Evolutionary conservation across 2,329 filamentous ascomycete species (phyloP), one percentile per base, ranked within the genome.

Genomic region (Dryadomyces quercivorus): DNA sequence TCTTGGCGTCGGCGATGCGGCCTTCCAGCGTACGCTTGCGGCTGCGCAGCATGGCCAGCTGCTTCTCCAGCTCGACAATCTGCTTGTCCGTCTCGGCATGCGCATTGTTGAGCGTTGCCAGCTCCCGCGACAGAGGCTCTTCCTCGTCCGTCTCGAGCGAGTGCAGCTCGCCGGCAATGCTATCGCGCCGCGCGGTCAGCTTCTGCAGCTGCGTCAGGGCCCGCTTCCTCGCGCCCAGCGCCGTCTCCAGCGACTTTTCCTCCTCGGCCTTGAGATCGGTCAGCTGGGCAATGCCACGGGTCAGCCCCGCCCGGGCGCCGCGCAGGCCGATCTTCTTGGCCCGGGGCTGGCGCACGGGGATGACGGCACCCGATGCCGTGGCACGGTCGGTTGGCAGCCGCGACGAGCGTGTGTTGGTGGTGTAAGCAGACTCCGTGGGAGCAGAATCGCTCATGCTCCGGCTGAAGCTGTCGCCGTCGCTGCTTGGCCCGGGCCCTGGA

Each of bases 261-360:
- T 90, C 85, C 55, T 89, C 84, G 3, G 72, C 71, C 63, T 88
- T 88, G 26, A 91, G 69, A 9, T 76, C 75, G 0, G 79, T 80
- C 5, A 91, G 69, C 53, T 82, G 78, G 3, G 75, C 70, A 65
- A 91, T 85, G 50, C 79, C 76, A 51, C 73, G 75, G 16, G 78
- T 74, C 8, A 92, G 75, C 0, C 82, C 84, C 31, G 75, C 73
- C n/a, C 87, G 75, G 1, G 85, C 84, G 18, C 76, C 75, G 31
- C 75, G 74, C 15, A 90, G 71, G 0, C 82, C 77, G 9, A 79
- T 65, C 40, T 75, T 78, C 54, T 73, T 74, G 46, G 69, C 67
- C 34, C 70, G 71, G 0, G 81, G 81, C 59, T 84, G 81, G 31
- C 75, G 76, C 42, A 82, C 76, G 1, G 81, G 82, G n/a, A 82